These are phyloP conservation scores for Sclerotinia spermophila DNA, from an alignment of 2,329 filamentous ascomycete genomes.

Conservation along the genomic window DNA sequence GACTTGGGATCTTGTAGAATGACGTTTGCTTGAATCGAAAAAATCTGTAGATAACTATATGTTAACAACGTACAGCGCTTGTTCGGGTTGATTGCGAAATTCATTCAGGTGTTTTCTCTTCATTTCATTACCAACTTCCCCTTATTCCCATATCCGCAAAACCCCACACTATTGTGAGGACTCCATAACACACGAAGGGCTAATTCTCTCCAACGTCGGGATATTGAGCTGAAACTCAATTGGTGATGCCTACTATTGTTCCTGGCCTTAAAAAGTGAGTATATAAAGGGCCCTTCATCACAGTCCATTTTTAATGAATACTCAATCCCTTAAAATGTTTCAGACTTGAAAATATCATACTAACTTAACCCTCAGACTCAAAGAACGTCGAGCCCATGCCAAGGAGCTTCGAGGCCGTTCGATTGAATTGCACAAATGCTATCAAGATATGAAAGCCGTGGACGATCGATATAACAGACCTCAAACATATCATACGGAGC, in stretches of 20 bases:
- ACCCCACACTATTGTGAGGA: background rate
- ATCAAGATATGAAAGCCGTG: background rate
- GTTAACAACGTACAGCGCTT: background rate
- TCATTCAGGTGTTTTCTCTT: background rate
- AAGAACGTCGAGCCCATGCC: conserved; percentile 1
- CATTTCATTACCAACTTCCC: background rate
- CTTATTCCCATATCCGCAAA: conserved; percentile 2
- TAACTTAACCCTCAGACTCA: background rate
- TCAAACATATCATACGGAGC: background rate
- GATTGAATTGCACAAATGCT: background rate
- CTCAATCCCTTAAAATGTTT: background rate
- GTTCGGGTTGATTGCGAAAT: background rate
- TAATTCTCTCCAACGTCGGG: background rate
- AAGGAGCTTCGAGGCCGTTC: conserved; percentile 3
- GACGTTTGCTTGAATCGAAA: background rate
- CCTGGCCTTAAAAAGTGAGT: background rate
- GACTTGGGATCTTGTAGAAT: background rate
- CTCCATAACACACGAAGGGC: background rate
- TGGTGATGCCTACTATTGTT: background rate
- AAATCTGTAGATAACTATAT: background rate
- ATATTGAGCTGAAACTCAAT: background rate
- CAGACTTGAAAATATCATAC: background rate
- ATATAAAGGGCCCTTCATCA: background rate
- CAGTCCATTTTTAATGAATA: background rate
- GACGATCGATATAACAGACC: background rate